Evolutionary conservation across 331 rosid genomes (phyloP), one percentile per base, ranked within the genome.

Genomic region (Malus hybrid): DNA sequence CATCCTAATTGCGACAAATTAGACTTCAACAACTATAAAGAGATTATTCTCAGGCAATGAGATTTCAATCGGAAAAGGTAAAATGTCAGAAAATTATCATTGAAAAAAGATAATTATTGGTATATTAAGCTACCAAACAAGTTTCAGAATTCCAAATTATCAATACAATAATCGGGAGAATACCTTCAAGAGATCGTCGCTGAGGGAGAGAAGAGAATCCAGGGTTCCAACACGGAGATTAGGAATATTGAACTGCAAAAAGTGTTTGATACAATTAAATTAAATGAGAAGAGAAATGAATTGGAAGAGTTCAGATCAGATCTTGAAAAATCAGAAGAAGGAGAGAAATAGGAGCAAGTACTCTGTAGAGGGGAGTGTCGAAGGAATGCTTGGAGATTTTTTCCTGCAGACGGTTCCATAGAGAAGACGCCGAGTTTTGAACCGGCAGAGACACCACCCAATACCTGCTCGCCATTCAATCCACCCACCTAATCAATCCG

Each of bases 201-300:
- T 90, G 84, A 93, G 97, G 31, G 98, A 87, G 80, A 93, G 98
- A 52, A 93, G 95, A 73, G 98, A 87, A 76, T 93, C 98, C 32
- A 90, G 91, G 74, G 98, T 93, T 86, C 98, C 98, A 70, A 93
- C 91, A 16, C 95, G 95, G 79, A 93, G 95, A 82, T 80, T 89
- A 27, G 98, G 97, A 24, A 89, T 75, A 72, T 93, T 90, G 83
- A 90, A 90, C 98, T 90, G 81, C 68, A 52, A 6, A 50, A 50
- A 15, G n/a, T 24, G 24, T 24, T 24, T 15, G 56, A 50, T 50
- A 5, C 6, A 50, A 50, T 50, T 50, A 50, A 50, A 50, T 50
- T 50, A 29, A 61, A 64, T 4, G 5, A 64, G 11, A 4, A 52
- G 0, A 22, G 8, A 59, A 52, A 65, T n/a, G 19, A 70, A 70